A percentile compares a stretch with the other conserved stretches of the same genome.
Evolutionary conservation across 129 eudicot species (phyloP).

Genomic region (Artemisia argyi): DNA sequence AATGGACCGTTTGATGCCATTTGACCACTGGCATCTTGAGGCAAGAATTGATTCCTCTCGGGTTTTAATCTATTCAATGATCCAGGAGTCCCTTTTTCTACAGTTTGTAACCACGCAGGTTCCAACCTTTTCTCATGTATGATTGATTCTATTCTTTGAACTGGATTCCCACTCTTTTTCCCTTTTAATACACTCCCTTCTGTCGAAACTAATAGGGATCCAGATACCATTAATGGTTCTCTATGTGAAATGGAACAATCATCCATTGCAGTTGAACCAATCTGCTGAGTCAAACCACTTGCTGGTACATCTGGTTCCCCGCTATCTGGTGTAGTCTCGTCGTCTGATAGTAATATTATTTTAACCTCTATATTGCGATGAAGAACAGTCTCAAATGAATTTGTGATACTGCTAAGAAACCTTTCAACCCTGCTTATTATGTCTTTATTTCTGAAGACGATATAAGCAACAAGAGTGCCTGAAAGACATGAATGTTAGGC

Average conservation of each 20-base stretch:
- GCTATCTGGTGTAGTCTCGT: conserved; percentile 11
- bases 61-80: conserved; percentile 68
- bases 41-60: conserved; percentile 86
- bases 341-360: too few relatives aligned
- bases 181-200: conserved; percentile 29
- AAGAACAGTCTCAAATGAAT: conserved; percentile 58
- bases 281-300: conserved; percentile 27
- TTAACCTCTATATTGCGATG: too few relatives aligned
- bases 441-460: conserved; percentile 64
- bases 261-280: conserved; percentile 29
- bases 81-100: conserved; percentile 88
- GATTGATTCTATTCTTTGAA: conserved; percentile 83
- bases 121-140: conserved; percentile 88
- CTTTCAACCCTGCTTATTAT: conserved; percentile 82
- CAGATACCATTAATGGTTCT: conserved; percentile 6
- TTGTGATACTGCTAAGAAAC: conserved; percentile 87
- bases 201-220: too few relatives aligned
- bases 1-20: conserved; percentile 33
- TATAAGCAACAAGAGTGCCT: conserved; percentile 76
- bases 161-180: conserved; percentile 54
- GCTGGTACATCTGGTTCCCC: conserved; percentile 28
- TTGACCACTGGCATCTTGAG: conserved; percentile 63
- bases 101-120: conserved; percentile 95
- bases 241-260: neutral
- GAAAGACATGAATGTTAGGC: conserved; percentile 26